Evolutionary conservation across 306 rosid genomes (phyloP).

Genomic region (Quercus ilex): DNA sequence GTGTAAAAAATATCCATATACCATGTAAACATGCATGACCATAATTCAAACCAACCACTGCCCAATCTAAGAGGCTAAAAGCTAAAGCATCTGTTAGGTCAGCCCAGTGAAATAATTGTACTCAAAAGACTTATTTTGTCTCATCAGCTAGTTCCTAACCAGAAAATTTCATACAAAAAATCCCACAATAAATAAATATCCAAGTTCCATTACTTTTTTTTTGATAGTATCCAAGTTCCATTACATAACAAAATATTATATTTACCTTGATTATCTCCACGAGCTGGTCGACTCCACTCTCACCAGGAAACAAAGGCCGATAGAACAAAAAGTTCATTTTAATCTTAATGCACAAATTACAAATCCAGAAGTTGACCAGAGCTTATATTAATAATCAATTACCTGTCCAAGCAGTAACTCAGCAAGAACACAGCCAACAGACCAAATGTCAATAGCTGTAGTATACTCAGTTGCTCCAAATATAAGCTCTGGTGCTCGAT

Average conservation of each 20-base stretch:
- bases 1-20: neutral
- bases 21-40: neutral
- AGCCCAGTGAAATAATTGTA: neutral
- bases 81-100: neutral
- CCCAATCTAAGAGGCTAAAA: neutral
- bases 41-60: neutral
- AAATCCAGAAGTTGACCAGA: neutral
- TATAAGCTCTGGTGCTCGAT: conserved; percentile 93
- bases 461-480: conserved; percentile 94
- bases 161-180: neutral
- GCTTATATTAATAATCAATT: conserved; percentile 17
- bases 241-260: neutral
- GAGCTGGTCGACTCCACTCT: conserved; percentile 96
- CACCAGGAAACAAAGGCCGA: conserved; percentile 97
- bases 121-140: neutral
- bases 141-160: neutral
- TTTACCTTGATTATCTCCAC: conserved; percentile 95
- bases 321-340: conserved; percentile 4
- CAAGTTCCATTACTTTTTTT: neutral
- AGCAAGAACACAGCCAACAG: conserved; percentile 93
- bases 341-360: conserved; percentile 1
- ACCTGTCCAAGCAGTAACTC: conserved; percentile 92
- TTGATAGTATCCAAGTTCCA: neutral
- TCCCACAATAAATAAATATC: neutral
- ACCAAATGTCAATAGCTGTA: conserved; percentile 92